Conservation (phyloP, 352 stramenopile genomes). For the Phytopythium cucurbitacearum region DNA sequence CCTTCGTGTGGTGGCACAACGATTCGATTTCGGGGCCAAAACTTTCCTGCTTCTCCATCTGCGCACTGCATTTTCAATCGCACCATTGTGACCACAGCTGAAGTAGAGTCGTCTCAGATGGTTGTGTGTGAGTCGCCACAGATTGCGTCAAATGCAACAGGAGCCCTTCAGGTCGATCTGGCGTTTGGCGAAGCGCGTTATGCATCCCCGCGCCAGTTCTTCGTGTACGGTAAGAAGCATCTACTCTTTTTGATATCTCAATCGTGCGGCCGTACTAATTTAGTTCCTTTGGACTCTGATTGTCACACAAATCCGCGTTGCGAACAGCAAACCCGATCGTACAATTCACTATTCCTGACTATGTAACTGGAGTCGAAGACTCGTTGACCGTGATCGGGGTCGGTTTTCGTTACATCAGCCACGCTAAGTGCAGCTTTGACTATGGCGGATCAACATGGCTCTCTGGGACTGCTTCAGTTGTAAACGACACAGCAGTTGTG, state of each 20-base stretch:
- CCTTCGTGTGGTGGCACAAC: constrained; percentile 12
- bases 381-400: constrained; percentile 21
- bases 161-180: constrained; percentile 17
- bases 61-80: constrained; percentile 40
- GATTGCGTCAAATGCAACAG: constrained; percentile 2
- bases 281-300: not conserved
- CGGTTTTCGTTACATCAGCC: constrained; percentile 22
- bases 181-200: constrained; percentile 21
- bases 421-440: constrained; percentile 27
- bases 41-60: constrained; percentile 26
- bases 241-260: not conserved
- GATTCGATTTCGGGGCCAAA: constrained; percentile 22
- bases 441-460: constrained; percentile 6
- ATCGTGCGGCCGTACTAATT: not conserved
- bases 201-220: constrained; percentile 14
- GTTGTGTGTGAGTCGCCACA: constrained; percentile 27
- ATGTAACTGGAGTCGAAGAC: constrained; percentile 21
- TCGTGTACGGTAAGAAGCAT: constrained; percentile 17
- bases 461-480: constrained; percentile 6
- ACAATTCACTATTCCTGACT: constrained; percentile 13
- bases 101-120: constrained; percentile 16
- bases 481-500: constrained; percentile 20
- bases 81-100: constrained; percentile 18
- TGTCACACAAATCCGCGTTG: not conserved
- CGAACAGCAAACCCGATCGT: constrained; percentile 3